Conservation (phyloP, 2,329 filamentous ascomycete species). For the Fusarium setosum region DNA sequence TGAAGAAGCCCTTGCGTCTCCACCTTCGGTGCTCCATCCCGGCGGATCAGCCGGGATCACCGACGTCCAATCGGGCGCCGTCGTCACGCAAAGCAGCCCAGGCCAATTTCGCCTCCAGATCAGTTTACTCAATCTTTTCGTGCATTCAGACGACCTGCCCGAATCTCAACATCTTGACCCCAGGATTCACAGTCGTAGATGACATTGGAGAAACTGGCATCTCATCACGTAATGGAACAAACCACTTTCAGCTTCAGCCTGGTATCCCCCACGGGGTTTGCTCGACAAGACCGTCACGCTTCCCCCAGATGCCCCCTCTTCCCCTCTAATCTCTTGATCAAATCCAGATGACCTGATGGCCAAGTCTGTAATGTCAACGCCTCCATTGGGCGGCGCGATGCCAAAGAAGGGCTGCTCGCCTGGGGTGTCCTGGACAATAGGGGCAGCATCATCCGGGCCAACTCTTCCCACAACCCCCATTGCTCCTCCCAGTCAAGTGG, state of each 20-base stretch:
- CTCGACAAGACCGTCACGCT: neutral
- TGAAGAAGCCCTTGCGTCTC: neutral
- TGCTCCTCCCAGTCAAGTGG: neutral
- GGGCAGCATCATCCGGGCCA: neutral
- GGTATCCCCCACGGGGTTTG: conserved; percentile 30
- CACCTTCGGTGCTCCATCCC: conserved; percentile 17
- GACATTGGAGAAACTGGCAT: neutral
- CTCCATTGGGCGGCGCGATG: conserved; percentile 12
- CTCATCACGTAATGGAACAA: conserved; percentile 30
- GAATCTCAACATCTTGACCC: conserved; percentile 6
- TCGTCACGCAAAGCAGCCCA: neutral
- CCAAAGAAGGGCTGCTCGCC: neutral
- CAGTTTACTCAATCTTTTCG: neutral
- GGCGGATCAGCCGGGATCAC: conserved; percentile 25
- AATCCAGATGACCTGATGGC: neutral
- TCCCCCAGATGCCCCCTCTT: neutral
- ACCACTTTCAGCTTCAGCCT: neutral
- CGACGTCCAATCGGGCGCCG: conserved; percentile 27
- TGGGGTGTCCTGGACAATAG: neutral
- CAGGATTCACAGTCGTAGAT: neutral
- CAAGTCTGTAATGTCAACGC: conserved; percentile 5
- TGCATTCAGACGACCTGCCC: conserved; percentile 17
- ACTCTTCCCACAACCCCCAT: conserved; percentile 6
- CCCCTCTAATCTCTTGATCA: neutral
- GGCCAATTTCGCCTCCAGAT: conserved; percentile 11